Evolutionary conservation across 1,284 basidiomycete species (phyloP), one percentile per base, ranked within the genome.

Genomic region (Grifola frondosa): DNA sequence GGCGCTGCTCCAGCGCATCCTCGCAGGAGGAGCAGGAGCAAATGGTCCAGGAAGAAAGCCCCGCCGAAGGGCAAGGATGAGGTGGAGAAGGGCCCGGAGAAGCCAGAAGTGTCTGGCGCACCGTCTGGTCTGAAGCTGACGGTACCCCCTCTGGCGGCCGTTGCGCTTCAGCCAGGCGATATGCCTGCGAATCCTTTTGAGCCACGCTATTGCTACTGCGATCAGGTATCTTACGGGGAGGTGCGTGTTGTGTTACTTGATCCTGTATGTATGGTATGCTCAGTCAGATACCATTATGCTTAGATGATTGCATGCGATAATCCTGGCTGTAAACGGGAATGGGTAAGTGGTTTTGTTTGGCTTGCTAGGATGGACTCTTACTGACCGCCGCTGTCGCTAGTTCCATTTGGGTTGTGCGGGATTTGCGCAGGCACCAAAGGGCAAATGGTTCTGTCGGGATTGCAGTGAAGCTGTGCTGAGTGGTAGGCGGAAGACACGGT

Each of bases 291-390:
- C n/a, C n/a, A n/a, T n/a, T n/a, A n/a, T n/a, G 29, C 34, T 35
- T 52, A 91, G 88, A 92, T 93, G 91, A 81, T 93, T 48, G 89
- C 70, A 3, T 93, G 90, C 57, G 91, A 93, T 60, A 77, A 77
- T 50, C 63, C 68, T 26, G 68, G 71, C 23, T 93, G 90, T 59
- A 67, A 75, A 52, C 66, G 71, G 28, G 88, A 91, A 78, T 93
- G 90, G 90, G 87, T 83, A 54, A 57, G 80, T 69, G 16, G 13
- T 21, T 16, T 11, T 25, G 20, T 24, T 16, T 28, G 23, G 7
- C 21, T 33, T 25, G 20, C 25, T 16, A 26, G 23, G 7, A 21
- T 33, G 24, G 37, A 2, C 10, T 22, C 41, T 8, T 30, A 20
- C 8, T 30, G 40, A 37, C 23, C 32, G 13, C 25, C 16, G 26